Conservation (phyloP, 2,329 filamentous ascomycete species). For the Leptographium flavum region DNA sequence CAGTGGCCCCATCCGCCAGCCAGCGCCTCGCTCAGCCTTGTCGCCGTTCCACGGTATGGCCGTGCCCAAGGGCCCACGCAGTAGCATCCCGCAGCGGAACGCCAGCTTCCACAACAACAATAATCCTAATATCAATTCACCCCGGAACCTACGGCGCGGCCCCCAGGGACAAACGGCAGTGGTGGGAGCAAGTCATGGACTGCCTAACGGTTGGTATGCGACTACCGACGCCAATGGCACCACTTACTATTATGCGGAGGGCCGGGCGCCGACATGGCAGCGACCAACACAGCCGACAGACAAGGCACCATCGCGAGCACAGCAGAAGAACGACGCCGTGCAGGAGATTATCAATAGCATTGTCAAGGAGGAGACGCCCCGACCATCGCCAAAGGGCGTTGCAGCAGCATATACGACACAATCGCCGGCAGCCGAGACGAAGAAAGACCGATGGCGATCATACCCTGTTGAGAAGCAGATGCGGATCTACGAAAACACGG, state of each 20-base stretch:
- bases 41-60: constrained; percentile 30
- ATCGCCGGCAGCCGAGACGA: constrained; percentile 34
- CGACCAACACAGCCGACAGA: constrained; percentile 57
- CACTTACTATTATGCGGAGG: constrained; percentile 74
- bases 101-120: constrained; percentile 29
- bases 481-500: constrained; percentile 88
- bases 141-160: constrained; percentile 30
- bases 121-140: constrained; percentile 15
- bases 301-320: constrained; percentile 49
- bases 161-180: neutral
- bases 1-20: neutral
- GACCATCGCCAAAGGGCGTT: constrained; percentile 35
- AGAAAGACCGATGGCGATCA: constrained; percentile 57
- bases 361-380: constrained; percentile 46
- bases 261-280: constrained; percentile 69
- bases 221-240: constrained; percentile 57
- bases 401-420: constrained; percentile 22
- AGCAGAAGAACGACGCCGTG: constrained; percentile 54
- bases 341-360: constrained; percentile 80
- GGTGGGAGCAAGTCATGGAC: constrained; percentile 13
- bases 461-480: constrained; percentile 73
- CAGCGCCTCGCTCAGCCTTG: neutral
- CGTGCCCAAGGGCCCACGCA: constrained; percentile 45
- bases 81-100: constrained; percentile 40
- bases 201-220: constrained; percentile 79